Percentiles rank a stretch among this genome's conserved stretches.
phyloP scores from a whole-genome alignment of 2,329 filamentous ascomycete species.

The Epichloe coenophiala region DNA sequence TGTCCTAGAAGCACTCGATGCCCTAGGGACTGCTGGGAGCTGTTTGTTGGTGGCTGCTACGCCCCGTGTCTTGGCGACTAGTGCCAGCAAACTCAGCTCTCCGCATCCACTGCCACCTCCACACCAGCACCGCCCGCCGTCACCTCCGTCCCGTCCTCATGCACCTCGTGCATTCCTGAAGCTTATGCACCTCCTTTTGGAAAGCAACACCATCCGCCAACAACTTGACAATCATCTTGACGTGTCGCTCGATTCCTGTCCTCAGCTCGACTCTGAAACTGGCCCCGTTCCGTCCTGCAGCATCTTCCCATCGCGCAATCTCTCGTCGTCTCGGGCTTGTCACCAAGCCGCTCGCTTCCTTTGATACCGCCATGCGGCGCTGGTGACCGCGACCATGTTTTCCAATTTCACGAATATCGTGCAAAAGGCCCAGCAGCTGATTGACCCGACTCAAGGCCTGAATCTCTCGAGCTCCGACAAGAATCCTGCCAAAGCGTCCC shows the following conservation, averaged over 20 bases:
- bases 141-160: slow-evolving; percentile 1
- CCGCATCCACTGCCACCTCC: background rate
- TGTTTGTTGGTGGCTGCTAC: too few relatives aligned
- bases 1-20: too few relatives aligned
- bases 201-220: background rate
- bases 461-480: slow-evolving; percentile 60
- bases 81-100: too few relatives aligned
- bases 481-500: slow-evolving; percentile 76
- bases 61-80: too few relatives aligned
- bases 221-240: slow-evolving; percentile 1
- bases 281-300: background rate
- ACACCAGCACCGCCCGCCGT: background rate
- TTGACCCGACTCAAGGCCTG: slow-evolving; percentile 73
- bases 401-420: slow-evolving; percentile 63
- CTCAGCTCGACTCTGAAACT: background rate
- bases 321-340: background rate
- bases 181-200: background rate
- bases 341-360: background rate
- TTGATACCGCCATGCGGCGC: slow-evolving; percentile 25
- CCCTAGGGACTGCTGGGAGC: too few relatives aligned
- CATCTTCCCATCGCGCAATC: background rate
- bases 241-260: background rate
- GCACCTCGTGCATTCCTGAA: slow-evolving; percentile 1
- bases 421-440: slow-evolving; percentile 89
- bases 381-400: slow-evolving; percentile 37